Percentiles rank a stretch among this genome's conserved stretches.
These are phyloP conservation scores for Cryomyces minteri DNA, from an alignment of 495 filamentous ascomycete species.

Conservation along the genomic window DNA sequence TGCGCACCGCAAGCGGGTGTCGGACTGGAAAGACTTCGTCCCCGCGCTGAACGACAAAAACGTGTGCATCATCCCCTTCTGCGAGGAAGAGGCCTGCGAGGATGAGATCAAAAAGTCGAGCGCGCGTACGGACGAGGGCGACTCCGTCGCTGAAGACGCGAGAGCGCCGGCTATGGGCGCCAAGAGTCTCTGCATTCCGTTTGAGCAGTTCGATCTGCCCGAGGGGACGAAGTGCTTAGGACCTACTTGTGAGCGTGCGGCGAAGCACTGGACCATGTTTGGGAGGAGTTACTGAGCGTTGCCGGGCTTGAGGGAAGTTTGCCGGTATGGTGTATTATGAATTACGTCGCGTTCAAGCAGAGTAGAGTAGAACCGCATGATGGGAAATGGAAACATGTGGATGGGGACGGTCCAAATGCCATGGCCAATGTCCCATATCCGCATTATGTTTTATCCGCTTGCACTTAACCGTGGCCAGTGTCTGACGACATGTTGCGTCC, in stretches of 20 bases:
- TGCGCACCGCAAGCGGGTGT: constrained; percentile 60
- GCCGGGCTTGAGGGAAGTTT: constrained; percentile 1
- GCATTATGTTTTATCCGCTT: no score
- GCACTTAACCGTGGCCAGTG: no score
- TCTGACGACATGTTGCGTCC: no score
- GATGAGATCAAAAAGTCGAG: constrained; percentile 86
- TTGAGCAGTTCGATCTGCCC: constrained; percentile 72
- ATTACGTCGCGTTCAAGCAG: no score
- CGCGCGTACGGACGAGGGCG: constrained; percentile 44
- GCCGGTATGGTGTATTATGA: no score
- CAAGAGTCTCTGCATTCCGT: constrained; percentile 94
- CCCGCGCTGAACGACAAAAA: constrained; percentile 84
- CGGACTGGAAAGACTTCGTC: constrained; percentile 75
- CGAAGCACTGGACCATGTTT: constrained; percentile 77
- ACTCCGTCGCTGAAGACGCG: constrained; percentile 47
- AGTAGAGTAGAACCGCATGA: no score
- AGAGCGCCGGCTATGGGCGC: constrained; percentile 88
- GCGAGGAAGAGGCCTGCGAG: constrained; percentile 66
- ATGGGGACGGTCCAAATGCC: no score
- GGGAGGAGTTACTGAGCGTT: constrained; percentile 34
- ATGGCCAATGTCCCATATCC: no score
- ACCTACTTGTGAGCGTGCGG: constrained; percentile 55
- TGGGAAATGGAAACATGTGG: no score
- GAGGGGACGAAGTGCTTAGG: constrained; percentile 78
- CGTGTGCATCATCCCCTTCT: constrained; percentile 73